Evolutionary conservation across 371 early-diverging fungal genomes (phyloP), one percentile per base, ranked within the genome.

Genomic region (Apophysomyces elegans): DNA sequence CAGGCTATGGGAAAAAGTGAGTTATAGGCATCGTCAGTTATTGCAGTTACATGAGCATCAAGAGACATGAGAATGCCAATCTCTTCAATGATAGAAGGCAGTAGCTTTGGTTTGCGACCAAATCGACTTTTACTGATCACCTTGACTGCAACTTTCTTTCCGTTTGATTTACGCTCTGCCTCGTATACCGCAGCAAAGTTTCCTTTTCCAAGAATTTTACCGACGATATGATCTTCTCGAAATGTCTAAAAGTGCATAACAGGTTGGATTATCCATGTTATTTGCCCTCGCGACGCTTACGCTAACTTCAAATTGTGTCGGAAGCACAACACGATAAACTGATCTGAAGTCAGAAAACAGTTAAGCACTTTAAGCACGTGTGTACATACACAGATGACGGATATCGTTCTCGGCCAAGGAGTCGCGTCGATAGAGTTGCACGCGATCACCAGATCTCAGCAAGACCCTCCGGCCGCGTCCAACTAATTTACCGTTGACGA

Each of bases 21-120:
- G 36, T 6, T 50, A 21, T 16, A 5, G 13, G 5, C 8, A 21
- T 50, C 11, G 8, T 50, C 18, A 13, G 43, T 32, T n/a, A 26
- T 14, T 21, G 12, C 0, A 66, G 84, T 68, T 84, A 88, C 91
- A 64, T 94, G 93, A 12, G 65, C 62, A 21, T 86, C 76, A 16
- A 95, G 74, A 0, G 85, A 80, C 84, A 90, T 90, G 64, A 93
- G 74, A 39, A 93, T 89, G 4, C 84, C 73, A 45, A 91, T 87
- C 67, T 95, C 95, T 21, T 85, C 77, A 13, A 85, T 78, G 8
- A 92, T 73, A 58, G 89, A 89, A 62, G 83, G 69, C 13, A 86
- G 69, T 50, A 86, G 74, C 70, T 86, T 91, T 45, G 81, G 79
- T 60, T 67, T 73, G 37, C 63, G 43, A 7, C 44, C 66, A 68